Conservation (phyloP, 1,284 basidiomycete species). For the Volvariella surrecta region DNA sequence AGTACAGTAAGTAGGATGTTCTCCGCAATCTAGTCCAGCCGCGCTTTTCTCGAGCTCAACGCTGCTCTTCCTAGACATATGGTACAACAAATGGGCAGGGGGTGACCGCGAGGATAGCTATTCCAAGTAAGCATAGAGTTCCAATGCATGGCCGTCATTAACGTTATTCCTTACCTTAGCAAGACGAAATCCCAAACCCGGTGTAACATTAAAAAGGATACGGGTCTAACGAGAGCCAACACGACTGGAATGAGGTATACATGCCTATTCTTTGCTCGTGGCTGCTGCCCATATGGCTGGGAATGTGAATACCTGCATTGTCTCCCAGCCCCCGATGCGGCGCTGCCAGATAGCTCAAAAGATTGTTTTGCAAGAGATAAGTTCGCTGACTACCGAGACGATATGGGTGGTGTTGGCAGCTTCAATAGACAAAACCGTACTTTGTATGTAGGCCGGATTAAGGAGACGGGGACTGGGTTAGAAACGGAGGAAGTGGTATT, state of each 20-base stretch:
- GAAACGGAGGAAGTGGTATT: constrained; percentile 88
- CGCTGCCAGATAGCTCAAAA: constrained; percentile 84
- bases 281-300: constrained; percentile 96
- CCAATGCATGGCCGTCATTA: constrained; percentile 1
- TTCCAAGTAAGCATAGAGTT: constrained; percentile 59
- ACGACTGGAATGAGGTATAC: constrained; percentile 87
- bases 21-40: too few relatives aligned
- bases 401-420: constrained; percentile 98
- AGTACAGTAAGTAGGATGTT: constrained; percentile 82
- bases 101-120: constrained; percentile 92
- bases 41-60: too few relatives aligned
- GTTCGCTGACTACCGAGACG: constrained; percentile 95
- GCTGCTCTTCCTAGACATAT: constrained; percentile 66
- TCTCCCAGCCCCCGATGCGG: constrained; percentile 63
- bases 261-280: constrained; percentile 94
- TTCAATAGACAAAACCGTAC: constrained; percentile 94
- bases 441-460: constrained; percentile 90
- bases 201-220: constrained; percentile 84
- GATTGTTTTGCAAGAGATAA: constrained; percentile 98
- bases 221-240: constrained; percentile 90
- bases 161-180: constrained; percentile 30
- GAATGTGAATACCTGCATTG: constrained; percentile 95
- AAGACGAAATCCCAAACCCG: constrained; percentile 90
- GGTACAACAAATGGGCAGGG: constrained; percentile 99
- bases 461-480: constrained; percentile 79